phyloP scores from a whole-genome alignment of 2,329 filamentous ascomycete species.

The Alternaria brassicae region DNA sequence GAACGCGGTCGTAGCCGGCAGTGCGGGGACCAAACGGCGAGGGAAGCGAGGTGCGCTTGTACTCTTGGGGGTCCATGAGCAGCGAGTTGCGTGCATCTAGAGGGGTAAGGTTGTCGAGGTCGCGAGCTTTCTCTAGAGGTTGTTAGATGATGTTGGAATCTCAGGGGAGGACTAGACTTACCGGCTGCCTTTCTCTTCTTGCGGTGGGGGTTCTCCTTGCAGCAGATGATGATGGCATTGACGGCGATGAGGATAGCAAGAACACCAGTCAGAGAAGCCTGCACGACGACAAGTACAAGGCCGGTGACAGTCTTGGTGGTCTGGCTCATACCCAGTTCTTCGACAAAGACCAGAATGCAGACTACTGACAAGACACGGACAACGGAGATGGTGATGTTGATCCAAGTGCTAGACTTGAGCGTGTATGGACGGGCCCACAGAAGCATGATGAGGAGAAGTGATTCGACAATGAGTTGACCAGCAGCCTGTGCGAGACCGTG shows the following conservation, averaged over 20 bases:
- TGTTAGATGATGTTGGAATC: constrained; percentile 35
- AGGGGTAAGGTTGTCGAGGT: constrained; percentile 83
- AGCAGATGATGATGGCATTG: constrained; percentile 84
- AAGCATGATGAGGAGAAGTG: constrained; percentile 77
- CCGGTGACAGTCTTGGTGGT: constrained; percentile 95
- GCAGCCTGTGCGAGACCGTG: constrained; percentile 82
- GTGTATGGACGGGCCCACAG: constrained; percentile 87
- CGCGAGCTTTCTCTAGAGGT: constrained; percentile 73
- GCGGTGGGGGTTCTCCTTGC: constrained; percentile 88
- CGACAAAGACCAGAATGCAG: constrained; percentile 91
- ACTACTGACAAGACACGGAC: constrained; percentile 87
- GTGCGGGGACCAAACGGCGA: constrained; percentile 39
- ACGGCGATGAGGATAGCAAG: constrained; percentile 87
- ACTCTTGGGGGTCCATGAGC: constrained; percentile 68
- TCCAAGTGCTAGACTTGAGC: constrained; percentile 84
- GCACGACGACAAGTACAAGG: constrained; percentile 90
- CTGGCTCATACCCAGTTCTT: constrained; percentile 86
- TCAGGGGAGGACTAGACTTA: constrained; percentile 59
- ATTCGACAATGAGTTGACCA: constrained; percentile 82
- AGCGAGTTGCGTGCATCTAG: constrained; percentile 87
- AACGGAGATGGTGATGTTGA: constrained; percentile 90
- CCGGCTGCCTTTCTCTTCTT: constrained; percentile 87
- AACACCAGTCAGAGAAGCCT: constrained; percentile 80
- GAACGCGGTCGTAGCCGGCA: constrained; percentile 48
- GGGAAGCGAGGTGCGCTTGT: constrained; percentile 49